Conservation (phyloP, 345 rosid species). For the Eucalyptus decipiens region DNA sequence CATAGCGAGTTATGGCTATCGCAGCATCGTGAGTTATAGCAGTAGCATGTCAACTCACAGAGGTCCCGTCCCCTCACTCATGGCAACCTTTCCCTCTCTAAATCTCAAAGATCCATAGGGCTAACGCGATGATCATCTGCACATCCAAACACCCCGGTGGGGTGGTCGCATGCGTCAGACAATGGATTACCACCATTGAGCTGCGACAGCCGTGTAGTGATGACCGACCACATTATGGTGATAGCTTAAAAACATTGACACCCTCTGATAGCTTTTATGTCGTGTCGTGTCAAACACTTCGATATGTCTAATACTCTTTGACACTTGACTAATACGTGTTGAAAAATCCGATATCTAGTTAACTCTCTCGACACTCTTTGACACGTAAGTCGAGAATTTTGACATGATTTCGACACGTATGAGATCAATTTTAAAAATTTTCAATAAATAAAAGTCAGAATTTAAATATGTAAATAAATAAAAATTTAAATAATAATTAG, state of each 20-base stretch:
- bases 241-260: too few species aligned
- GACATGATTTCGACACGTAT: rapidly evolving
- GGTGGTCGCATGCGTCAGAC: background rate
- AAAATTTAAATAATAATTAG: too few species aligned
- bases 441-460: too few species aligned
- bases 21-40: background rate
- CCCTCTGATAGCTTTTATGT: rapidly evolving
- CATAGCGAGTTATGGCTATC: background rate
- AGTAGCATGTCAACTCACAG: background rate
- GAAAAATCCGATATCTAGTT: rapidly evolving
- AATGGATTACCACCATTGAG: background rate
- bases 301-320: rapidly evolving
- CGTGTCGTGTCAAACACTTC: rapidly evolving
- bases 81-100: background rate
- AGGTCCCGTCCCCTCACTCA: background rate
- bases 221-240: too few species aligned
- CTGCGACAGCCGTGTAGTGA: background rate
- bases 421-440: too few species aligned
- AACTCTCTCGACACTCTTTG: rapidly evolving
- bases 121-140: background rate
- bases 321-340: rapidly evolving
- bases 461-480: too few species aligned
- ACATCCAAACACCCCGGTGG: background rate
- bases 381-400: too few species aligned
- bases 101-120: background rate